A percentile compares a stretch with the other conserved stretches of the same genome.
phyloP scores from a whole-genome alignment of 768 basidiomycete genomes.

The Chalciporus pseudorubinellus region DNA sequence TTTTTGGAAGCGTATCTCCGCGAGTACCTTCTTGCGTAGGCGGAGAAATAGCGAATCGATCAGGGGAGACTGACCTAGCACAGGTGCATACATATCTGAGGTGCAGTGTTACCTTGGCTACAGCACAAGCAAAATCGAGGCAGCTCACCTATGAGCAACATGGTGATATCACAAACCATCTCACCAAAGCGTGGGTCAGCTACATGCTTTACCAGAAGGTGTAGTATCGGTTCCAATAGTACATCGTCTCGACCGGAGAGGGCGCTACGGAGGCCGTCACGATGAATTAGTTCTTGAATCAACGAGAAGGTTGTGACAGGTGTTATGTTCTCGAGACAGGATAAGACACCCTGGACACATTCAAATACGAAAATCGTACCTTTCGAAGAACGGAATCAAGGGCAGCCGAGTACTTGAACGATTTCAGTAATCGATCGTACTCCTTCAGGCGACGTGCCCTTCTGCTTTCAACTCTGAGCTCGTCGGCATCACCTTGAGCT shows the following conservation, averaged over 20 bases:
- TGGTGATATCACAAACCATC: slow-evolving; percentile 76
- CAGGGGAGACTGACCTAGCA: slow-evolving; percentile 91
- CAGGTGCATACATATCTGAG: slow-evolving; percentile 86
- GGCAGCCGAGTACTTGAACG: slow-evolving; percentile 92
- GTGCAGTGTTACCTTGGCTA: slow-evolving; percentile 8
- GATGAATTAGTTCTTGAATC: slow-evolving; percentile 89
- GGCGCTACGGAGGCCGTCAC: slow-evolving; percentile 84
- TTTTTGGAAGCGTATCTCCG: slow-evolving; percentile 85
- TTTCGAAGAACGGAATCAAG: slow-evolving; percentile 88
- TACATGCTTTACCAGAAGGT: slow-evolving; percentile 79
- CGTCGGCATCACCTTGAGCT: slow-evolving; percentile 61
- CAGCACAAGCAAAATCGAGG: not conserved
- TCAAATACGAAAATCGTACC: slow-evolving; percentile 38
- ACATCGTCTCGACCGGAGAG: slow-evolving; percentile 92
- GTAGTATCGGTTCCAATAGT: slow-evolving; percentile 86
- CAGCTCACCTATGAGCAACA: slow-evolving; percentile 76
- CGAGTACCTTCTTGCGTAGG: slow-evolving; percentile 77
- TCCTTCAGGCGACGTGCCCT: slow-evolving; percentile 71
- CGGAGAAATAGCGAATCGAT: slow-evolving; percentile 85
- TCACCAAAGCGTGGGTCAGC: slow-evolving; percentile 92
- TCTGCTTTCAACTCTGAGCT: slow-evolving; percentile 74
- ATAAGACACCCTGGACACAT: not conserved
- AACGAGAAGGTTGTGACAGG: slow-evolving; percentile 87
- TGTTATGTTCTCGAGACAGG: slow-evolving; percentile 61
- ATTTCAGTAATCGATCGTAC: slow-evolving; percentile 87